phyloP scores from a whole-genome alignment of 2,329 filamentous ascomycete genomes.

The Microdochium nivale region DNA sequence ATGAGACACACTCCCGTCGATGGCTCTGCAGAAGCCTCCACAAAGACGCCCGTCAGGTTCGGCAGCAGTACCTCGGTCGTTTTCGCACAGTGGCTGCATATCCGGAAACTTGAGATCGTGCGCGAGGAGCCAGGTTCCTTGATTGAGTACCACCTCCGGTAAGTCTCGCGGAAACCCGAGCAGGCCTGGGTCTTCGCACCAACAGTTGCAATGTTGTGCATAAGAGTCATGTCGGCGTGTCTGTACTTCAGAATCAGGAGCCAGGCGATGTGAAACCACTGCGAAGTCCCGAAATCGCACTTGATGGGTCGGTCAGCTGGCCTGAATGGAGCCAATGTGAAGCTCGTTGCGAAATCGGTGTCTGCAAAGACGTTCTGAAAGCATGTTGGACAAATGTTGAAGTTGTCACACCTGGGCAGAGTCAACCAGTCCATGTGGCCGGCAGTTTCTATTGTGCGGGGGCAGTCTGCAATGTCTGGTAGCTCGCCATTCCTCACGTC shows the following conservation, averaged over 20 bases:
- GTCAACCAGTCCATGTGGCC: conserved; percentile 75
- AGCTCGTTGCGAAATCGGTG: conserved; percentile 59
- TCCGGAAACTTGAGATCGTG: conserved; percentile 61
- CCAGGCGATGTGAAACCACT: conserved; percentile 82
- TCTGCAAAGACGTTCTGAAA: conserved; percentile 60
- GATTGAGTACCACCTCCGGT: conserved; percentile 68
- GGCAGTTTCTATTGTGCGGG: conserved; percentile 50
- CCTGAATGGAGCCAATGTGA: conserved; percentile 52
- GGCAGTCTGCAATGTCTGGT: conserved; percentile 57
- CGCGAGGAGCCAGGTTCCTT: conserved; percentile 56
- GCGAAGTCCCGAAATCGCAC: conserved; percentile 70
- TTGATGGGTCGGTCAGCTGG: conserved; percentile 48
- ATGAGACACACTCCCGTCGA: conserved; percentile 59
- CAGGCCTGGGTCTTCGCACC: conserved; percentile 48
- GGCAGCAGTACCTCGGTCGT: conserved; percentile 69
- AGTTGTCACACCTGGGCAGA: conserved; percentile 57
- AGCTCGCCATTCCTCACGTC: conserved; percentile 32
- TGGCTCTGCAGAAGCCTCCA: conserved; percentile 36
- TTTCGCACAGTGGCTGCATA: conserved; percentile 67
- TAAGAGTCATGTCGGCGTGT: conserved; percentile 55
- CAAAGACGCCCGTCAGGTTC: conserved; percentile 59
- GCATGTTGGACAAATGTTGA: conserved; percentile 79
- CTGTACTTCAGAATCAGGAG: conserved; percentile 67
- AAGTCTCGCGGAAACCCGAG: conserved; percentile 42
- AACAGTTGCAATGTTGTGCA: conserved; percentile 61